phyloP scores from a whole-genome alignment of 169 alveolate genomes.

The Plasmodium sp. region DNA sequence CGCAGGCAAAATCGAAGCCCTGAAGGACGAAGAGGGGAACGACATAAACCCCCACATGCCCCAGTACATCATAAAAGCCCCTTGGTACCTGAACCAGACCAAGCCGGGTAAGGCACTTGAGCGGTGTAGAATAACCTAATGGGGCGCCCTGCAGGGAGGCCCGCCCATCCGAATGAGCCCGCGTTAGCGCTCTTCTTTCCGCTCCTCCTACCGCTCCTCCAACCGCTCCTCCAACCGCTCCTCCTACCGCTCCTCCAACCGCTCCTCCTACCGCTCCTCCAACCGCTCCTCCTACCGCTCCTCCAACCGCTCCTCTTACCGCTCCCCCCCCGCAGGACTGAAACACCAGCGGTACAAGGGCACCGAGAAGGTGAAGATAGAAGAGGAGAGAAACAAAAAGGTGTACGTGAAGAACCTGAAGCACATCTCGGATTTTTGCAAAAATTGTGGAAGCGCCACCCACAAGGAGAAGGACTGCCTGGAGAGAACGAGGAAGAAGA shows the following conservation, averaged over 20 bases:
- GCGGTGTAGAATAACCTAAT: not conserved
- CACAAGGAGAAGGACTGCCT: conserved; percentile 97
- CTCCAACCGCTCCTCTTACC: not conserved
- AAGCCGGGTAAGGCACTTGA: conserved; percentile 73
- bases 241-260: too few relatives aligned
- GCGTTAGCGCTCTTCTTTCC: too few relatives aligned
- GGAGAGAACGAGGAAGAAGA: conserved; percentile 97
- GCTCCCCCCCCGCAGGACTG: conserved; percentile 59
- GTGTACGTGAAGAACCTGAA: conserved; percentile 60
- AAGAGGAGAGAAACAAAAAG: conserved; percentile 78
- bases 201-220: too few relatives aligned
- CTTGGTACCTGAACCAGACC: conserved; percentile 87
- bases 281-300: not conserved
- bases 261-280: not conserved
- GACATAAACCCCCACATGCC: conserved; percentile 90
- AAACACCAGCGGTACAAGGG: conserved; percentile 85
- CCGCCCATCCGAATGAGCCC: too few relatives aligned
- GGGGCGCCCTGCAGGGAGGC: too few relatives aligned
- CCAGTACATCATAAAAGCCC: conserved; percentile 90
- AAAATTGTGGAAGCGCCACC: conserved; percentile 99
- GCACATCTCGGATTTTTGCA: conserved; percentile 97
- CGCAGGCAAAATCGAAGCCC: conserved; percentile 76
- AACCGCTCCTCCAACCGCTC: too few relatives aligned
- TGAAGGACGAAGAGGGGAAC: conserved; percentile 81
- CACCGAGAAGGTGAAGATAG: conserved; percentile 74